These are phyloP conservation scores for Hypholoma sublateritium DNA, from an alignment of 768 basidiomycete genomes.

Conservation along the genomic window DNA sequence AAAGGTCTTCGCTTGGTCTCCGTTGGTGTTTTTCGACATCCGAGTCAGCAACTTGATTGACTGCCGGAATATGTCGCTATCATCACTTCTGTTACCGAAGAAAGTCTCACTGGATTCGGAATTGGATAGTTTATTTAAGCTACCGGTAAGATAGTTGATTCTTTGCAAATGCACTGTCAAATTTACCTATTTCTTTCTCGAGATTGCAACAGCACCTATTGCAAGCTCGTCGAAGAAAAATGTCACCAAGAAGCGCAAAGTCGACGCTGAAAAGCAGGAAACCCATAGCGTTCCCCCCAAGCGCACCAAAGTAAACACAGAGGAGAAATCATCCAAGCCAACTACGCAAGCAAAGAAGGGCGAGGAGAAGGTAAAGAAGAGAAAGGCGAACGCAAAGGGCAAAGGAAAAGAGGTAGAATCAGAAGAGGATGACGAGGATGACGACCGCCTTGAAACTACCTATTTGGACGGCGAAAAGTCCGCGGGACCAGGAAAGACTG, in stretches of 20 bases:
- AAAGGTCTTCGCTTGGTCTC: background rate
- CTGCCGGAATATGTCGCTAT: slow-evolving; percentile 46
- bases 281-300: slow-evolving; percentile 16
- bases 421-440: slow-evolving; percentile 28
- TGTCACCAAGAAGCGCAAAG: slow-evolving; percentile 32
- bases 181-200: background rate
- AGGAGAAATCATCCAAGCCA: slow-evolving; percentile 7
- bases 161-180: background rate
- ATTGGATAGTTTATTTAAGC: slow-evolving; percentile 61
- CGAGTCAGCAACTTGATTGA: background rate
- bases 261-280: slow-evolving; percentile 17
- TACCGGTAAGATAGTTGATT: slow-evolving; percentile 30
- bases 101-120: slow-evolving; percentile 51
- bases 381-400: slow-evolving; percentile 16
- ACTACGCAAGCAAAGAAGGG: slow-evolving; percentile 14
- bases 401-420: slow-evolving; percentile 20
- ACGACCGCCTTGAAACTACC: slow-evolving; percentile 35
- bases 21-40: background rate
- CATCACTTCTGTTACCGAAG: slow-evolving; percentile 49
- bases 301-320: slow-evolving; percentile 24
- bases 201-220: slow-evolving; percentile 18
- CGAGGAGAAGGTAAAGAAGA: slow-evolving; percentile 12
- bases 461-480: slow-evolving; percentile 15
- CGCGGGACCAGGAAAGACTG: slow-evolving; percentile 5
- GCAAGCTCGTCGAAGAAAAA: slow-evolving; percentile 24